Evolutionary conservation across 331 rosid species (phyloP).

Genomic region (Rhamnella rubrinervis): DNA sequence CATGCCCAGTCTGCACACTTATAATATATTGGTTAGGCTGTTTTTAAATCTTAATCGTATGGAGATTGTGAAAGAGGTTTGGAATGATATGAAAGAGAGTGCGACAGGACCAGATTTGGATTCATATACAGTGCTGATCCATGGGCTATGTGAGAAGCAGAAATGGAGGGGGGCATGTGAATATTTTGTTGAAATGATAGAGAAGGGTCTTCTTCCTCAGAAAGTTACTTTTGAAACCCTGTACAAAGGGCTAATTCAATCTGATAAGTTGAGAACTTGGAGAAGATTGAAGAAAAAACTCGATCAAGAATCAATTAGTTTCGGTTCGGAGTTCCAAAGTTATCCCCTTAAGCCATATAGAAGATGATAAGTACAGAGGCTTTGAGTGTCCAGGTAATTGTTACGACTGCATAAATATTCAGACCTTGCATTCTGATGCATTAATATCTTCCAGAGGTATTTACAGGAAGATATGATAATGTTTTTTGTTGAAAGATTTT

Average conservation of each 20-base stretch:
- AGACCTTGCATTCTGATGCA: too few relatives aligned
- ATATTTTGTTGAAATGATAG: conserved; percentile 82
- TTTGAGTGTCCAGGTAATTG: too few relatives aligned
- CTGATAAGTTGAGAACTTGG: conserved; percentile 93
- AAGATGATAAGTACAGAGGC: conserved; percentile 39
- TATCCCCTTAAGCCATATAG: conserved; percentile 72
- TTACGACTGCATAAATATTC: too few relatives aligned
- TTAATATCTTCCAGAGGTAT: too few relatives aligned
- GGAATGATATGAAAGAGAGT: conserved; percentile 66
- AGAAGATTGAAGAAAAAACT: conserved; percentile 84
- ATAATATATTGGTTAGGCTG: conserved; percentile 58
- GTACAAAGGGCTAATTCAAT: conserved; percentile 77
- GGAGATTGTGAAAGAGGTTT: conserved; percentile 51
- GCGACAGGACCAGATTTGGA: conserved; percentile 80
- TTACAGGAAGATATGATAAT: too few relatives aligned
- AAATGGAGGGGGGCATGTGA: conserved; percentile 81
- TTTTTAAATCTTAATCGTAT: conserved; percentile 50
- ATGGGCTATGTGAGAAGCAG: conserved; percentile 61
- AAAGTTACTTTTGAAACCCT: conserved; percentile 82
- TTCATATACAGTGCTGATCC: conserved; percentile 63
- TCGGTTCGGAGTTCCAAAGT: conserved; percentile 66
- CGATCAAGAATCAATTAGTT: conserved; percentile 82
- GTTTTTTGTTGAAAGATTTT: too few relatives aligned
- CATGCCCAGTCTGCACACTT: conserved; percentile 52
- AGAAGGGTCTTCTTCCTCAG: conserved; percentile 86